Evolutionary conservation across 2,329 filamentous ascomycete genomes (phyloP), one percentile per base, ranked within the genome.

Genomic region (Aspergillus fischeri): DNA sequence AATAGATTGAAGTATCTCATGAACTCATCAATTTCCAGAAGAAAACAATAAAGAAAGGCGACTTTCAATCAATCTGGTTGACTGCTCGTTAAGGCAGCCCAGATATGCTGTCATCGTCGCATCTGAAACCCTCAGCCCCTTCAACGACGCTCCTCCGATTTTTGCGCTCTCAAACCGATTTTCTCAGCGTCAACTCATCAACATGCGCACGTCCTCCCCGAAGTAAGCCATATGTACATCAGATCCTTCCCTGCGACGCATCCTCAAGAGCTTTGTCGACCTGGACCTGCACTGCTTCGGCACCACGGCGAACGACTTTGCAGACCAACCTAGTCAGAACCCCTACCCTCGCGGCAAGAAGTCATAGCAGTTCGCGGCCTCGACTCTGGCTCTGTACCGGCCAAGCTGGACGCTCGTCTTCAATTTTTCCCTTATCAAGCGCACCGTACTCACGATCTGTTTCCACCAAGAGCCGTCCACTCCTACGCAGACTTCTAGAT

Each of bases 101-200:
- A 67, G 73, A 72, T 64, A 77, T 77, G 75, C 67, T 75, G 63
- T 68, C 72, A 60, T 63, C 67, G 54, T 59, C 70, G 49, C 58
- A 66, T 45, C 56, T 73, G 55, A 74, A 70, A 64, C 67, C 73
- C 47, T 70, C 68, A 53, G 77, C 73, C 62, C 83, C 83, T 50
- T 86, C 83, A 53, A 70, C 75, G 56, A 75, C 74, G 47, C 82
- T 93, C 21, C 79, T 94, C 61, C 86, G 86, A 64, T 93, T 90
- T 72, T 80, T 94, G 61, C 86, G 85, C 63, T 83, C 80, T 54
- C 90, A 92, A 72, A 85, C 88, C 62, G 82, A 89, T 60, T 82
- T 84, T 65, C 80, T 82, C 71, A 77, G 70, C 54, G 70, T 76
- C 54, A 78, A 76, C 49, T 51, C 65, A 45, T 65, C 68, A 57